Percentiles rank a stretch among this genome's conserved stretches.
phyloP scores from a whole-genome alignment of 345 rosid genomes.

The Arabidopsis suecica region DNA sequence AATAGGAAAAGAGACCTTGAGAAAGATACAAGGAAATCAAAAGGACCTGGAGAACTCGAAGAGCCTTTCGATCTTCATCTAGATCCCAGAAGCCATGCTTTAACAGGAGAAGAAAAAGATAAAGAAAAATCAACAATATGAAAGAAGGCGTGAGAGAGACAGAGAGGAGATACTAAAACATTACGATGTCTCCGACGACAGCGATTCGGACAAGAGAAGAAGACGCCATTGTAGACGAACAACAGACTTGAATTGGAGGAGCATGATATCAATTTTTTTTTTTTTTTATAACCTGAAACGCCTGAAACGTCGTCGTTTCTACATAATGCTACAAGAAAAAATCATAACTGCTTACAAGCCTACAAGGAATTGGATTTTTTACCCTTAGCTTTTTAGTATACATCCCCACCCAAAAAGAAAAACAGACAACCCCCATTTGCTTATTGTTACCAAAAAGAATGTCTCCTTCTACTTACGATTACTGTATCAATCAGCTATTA shows the following conservation, averaged over 20 bases:
- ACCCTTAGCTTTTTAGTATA: constrained; percentile 15
- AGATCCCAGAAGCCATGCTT: constrained; percentile 85
- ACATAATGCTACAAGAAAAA: background rate
- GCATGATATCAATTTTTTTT: background rate
- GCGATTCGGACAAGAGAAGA: constrained; percentile 48
- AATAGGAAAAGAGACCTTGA: background rate
- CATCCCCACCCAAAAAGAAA: constrained; percentile 1
- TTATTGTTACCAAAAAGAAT: constrained; percentile 41
- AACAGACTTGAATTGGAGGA: background rate
- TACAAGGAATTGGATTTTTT: constrained; percentile 28
- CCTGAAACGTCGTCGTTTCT: constrained; percentile 9
- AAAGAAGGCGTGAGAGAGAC: background rate
- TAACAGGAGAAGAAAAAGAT: constrained; percentile 24
- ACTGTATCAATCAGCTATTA: constrained; percentile 31
- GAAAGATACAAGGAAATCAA: background rate
- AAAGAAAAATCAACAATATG: background rate
- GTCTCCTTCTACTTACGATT: constrained; percentile 19
- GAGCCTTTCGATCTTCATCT: constrained; percentile 80
- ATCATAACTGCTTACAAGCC: background rate
- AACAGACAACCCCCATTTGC: background rate
- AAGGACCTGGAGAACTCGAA: constrained; percentile 65
- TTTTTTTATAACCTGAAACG: background rate
- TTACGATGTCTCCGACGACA: constrained; percentile 46
- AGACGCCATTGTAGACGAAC: constrained; percentile 35
- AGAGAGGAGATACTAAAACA: background rate